Evolutionary conservation across 768 basidiomycete species (phyloP).

Genomic region (Termitomyces sp.): DNA sequence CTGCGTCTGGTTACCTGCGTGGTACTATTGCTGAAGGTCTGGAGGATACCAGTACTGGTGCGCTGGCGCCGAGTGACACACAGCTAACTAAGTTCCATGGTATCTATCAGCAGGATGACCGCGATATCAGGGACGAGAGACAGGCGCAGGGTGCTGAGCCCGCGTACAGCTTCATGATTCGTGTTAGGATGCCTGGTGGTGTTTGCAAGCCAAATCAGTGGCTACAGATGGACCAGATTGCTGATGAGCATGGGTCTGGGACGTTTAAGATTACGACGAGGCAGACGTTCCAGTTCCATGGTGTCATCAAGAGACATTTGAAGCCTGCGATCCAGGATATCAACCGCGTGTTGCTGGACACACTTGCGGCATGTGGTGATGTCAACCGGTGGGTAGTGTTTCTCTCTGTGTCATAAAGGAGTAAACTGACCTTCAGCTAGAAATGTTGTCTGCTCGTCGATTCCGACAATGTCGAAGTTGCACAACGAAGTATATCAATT

Average conservation of each 20-base stretch:
- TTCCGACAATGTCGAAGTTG: conserved; percentile 83
- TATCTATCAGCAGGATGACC: conserved; percentile 95
- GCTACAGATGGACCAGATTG: conserved; percentile 93
- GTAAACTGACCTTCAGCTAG: conserved; percentile 29
- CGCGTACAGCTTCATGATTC: conserved; percentile 98
- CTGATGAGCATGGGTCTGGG: conserved; percentile 90
- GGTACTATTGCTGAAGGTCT: conserved; percentile 95
- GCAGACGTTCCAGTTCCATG: conserved; percentile 99
- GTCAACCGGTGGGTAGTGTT: conserved; percentile 69
- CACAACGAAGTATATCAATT: conserved; percentile 83
- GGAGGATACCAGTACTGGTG: conserved; percentile 78
- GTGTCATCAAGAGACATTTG: conserved; percentile 94
- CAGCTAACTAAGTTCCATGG: conserved; percentile 99
- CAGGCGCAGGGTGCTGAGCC: conserved; percentile 90
- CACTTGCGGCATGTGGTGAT: conserved; percentile 97
- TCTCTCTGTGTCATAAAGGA: not conserved
- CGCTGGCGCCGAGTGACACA: conserved; percentile 84
- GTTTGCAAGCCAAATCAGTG: conserved; percentile 91
- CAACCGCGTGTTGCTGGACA: conserved; percentile 86
- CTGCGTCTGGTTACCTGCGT: conserved; percentile 86
- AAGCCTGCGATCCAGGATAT: conserved; percentile 97
- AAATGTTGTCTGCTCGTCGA: conserved; percentile 87
- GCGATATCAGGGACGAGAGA: conserved; percentile 96
- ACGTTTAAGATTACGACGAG: conserved; percentile 98
- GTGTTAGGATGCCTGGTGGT: conserved; percentile 92